Base-by-base conservation (phyloP, 2,329 filamentous ascomycete species). In the Trichoderma aggressivum region DNA sequence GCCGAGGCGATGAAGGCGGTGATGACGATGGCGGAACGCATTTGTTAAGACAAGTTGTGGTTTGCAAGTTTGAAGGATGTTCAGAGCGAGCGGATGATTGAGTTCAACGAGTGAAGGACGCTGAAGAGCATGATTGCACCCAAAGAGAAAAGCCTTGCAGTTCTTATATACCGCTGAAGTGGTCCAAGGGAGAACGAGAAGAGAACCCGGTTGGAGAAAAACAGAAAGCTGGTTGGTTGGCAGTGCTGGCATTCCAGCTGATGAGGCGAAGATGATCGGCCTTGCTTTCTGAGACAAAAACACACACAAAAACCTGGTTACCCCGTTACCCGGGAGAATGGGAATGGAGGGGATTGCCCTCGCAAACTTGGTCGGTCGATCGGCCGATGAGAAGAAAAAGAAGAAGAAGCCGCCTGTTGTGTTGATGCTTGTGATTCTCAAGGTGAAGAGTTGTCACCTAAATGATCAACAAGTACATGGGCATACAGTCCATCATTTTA, bases 281-380 rank as follows among this genome's bases (percentile, higher is more conserved):
- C 55, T 28, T 26, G 28, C 21, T 28, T 26, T 26, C n/a, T 59
- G 65, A 60, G 36, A 60, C 53, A 60, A 30, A 39, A 39, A 30
- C 34, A 36, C 47, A 34, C 28, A n/a, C n/a, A 8, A n/a, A 67
- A 30, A 67, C 28, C 12, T 32, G 64, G 53, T 47, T 47, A 32
- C 18, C 64, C 64, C 53, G 53, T 59, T 59, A 47, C 18, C 64
- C 64, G 34, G 62, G 64, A 43, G 34, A 66, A 66, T 56, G 63
- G 63, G 8, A 66, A 55, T 53, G 21, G 1, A 10, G 36, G 34
- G 12, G 10, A 11, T 5, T 47, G 2, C n/a, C 21, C 34, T 61
- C 26, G 8, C 32, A 1, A 50, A 12, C 10, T 12, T 21, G 1
- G 8, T 21, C 60, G 60, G 60, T 32, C 28, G 47, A 36, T 65